Base-by-base conservation (phyloP, 164 flowering plant genomes). In the Euptelea pleiosperma region DNA sequence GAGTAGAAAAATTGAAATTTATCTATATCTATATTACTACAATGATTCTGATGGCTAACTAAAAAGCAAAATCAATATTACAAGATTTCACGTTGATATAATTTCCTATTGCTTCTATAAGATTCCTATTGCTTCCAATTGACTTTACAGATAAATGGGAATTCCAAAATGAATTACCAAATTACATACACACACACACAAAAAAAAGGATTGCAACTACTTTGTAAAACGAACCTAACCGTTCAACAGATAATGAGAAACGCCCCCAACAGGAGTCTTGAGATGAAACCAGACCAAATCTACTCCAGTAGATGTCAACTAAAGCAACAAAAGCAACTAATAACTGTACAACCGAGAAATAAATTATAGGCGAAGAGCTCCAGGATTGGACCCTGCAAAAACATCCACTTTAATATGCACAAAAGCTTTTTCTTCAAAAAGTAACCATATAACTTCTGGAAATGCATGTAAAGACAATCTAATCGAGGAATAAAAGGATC, bases 321-420 rank as follows among this genome's bases (percentile, higher is more conserved):
- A 75, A 57, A 63, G 87, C 79, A 72, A 79, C 79, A 57, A 76
- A n/a, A 63, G 74, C 75, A 25, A 63, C 82, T 36, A 77, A 57
- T 41, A 81, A 63, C 69, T 91, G 91, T 61, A 79, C 24, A 31
- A 69, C 78, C 75, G 84, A 70, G 63, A 77, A 79, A 70, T 77
- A 84, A 37, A 84, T 58, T 26, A 74, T 79, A 62, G 68, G 44
- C 0, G 84, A 81, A 65, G 75, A 76, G 64, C 76, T 77, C 87
- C 83, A 83, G 11, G 90, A 74, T 47, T 79, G 72, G 40, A 79
- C 46, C 55, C 98, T 93, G 87, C 72, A 75, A 67, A 73, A 72
- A 48, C 24, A 42, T 26, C 52, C 19, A 36, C 22, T 8, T 30
- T n/a, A 59, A 16, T 21, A 65, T 11, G 45, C 8, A 35, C 34